phyloP scores from a whole-genome alignment of 345 rosid genomes.

The Punica granatum region DNA sequence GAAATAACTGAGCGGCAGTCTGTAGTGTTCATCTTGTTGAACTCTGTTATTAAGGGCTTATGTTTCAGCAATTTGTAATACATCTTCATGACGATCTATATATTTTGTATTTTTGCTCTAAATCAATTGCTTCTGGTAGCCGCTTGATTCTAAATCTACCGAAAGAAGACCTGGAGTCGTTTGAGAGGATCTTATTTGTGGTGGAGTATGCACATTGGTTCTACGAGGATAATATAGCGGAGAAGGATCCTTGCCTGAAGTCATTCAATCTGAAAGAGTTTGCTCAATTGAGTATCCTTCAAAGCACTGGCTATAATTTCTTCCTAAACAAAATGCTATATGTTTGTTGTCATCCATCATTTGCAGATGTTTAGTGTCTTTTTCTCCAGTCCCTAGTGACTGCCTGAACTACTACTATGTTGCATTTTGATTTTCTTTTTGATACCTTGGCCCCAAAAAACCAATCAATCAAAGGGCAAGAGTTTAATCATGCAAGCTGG shows the following conservation, averaged over 20 bases:
- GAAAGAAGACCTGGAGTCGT: constrained; percentile 91
- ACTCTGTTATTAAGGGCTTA: neutral
- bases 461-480: no score
- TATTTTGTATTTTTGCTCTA: neutral
- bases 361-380: neutral
- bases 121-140: constrained; percentile 32
- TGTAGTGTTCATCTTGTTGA: no score
- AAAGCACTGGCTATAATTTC: neutral
- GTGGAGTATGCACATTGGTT: constrained; percentile 98
- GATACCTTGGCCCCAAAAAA: no score
- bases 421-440: no score
- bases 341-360: no score
- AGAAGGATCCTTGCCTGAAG: constrained; percentile 80
- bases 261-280: constrained; percentile 83
- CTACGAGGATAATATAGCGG: constrained; percentile 92
- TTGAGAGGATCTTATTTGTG: constrained; percentile 88
- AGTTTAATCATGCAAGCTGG: no score
- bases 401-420: no score
- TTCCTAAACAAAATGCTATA: no score
- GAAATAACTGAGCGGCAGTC: no score
- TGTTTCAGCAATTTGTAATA: neutral
- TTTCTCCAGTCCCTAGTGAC: neutral
- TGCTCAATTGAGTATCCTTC: constrained; percentile 75
- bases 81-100: neutral
- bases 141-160: constrained; percentile 95